phyloP scores from a whole-genome alignment of 257 asterid genomes.

The Marsdenia floribunda region DNA sequence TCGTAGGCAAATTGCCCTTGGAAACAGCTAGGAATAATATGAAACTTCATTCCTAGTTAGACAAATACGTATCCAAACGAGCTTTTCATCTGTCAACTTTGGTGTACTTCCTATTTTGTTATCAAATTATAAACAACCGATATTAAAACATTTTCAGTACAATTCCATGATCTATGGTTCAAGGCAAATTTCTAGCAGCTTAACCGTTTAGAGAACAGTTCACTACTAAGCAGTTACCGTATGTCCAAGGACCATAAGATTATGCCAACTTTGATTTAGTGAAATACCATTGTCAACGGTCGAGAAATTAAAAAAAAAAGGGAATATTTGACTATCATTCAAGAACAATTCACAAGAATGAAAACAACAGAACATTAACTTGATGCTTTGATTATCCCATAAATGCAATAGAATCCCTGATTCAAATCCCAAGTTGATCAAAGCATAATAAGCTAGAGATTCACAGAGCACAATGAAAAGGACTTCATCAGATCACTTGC shows the following conservation, averaged over 20 bases:
- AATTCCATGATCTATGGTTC: not conserved
- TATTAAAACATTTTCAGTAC: not conserved
- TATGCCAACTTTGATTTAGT: not conserved
- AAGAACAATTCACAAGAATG: not conserved
- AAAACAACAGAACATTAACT: not conserved
- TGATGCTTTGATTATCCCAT: constrained; percentile 6
- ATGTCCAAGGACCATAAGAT: not conserved
- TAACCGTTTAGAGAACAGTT: not conserved
- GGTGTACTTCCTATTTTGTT: not conserved
- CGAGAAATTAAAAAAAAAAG: not conserved
- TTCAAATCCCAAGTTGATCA: not conserved
- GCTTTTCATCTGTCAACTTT: not conserved
- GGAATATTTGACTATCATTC: not conserved
- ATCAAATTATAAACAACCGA: no score
- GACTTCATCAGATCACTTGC: not conserved
- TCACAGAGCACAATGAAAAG: not conserved
- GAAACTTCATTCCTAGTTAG: not conserved
- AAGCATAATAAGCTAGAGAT: not conserved
- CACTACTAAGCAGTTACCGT: not conserved
- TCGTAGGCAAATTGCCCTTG: constrained; percentile 47
- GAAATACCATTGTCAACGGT: not conserved
- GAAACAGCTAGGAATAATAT: not conserved
- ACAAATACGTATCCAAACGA: not conserved
- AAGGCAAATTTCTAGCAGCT: not conserved
- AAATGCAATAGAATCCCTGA: constrained; percentile 3